These are phyloP conservation scores for Maudiozyma serrabonitensis DNA, from an alignment of 805 yeast species.

Conservation along the genomic window DNA sequence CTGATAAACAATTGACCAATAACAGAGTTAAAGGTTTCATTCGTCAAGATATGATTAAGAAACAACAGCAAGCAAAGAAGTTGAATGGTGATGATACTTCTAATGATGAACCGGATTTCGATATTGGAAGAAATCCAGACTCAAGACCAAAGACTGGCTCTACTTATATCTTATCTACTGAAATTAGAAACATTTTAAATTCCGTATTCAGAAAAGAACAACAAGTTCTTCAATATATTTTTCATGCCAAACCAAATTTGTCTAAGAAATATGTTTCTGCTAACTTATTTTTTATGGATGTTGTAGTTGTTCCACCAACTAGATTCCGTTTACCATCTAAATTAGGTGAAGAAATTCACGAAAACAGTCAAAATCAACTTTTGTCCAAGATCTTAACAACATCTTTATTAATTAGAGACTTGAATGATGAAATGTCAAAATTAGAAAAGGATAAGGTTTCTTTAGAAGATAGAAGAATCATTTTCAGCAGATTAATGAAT, in stretches of 20 bases:
- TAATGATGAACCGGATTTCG: conserved; percentile 21
- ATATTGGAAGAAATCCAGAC: conserved; percentile 35
- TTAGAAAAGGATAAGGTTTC: conserved; percentile 50
- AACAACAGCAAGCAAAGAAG: conserved; percentile 23
- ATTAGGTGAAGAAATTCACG: conserved; percentile 93
- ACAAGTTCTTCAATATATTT: conserved; percentile 54
- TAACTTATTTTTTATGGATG: conserved; percentile 83
- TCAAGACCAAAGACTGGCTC: conserved; percentile 61
- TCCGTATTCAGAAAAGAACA: conserved; percentile 70
- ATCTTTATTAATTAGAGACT: conserved; percentile 71
- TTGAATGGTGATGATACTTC: conserved; percentile 19
- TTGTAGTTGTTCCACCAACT: conserved; percentile 90
- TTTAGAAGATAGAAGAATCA: conserved; percentile 60
- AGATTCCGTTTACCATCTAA: conserved; percentile 95
- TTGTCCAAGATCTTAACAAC: conserved; percentile 73
- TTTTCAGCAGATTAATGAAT: conserved; percentile 88
- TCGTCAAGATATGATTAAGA: conserved; percentile 61
- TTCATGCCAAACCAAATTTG: conserved; percentile 67
- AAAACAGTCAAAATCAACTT: conserved; percentile 85
- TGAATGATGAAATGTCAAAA: conserved; percentile 71
- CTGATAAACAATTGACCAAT: conserved; percentile 69
- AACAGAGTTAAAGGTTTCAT: conserved; percentile 73
- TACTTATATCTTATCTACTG: conserved; percentile 80
- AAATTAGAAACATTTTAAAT: conserved; percentile 69
- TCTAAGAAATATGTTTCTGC: conserved; percentile 41